Evolutionary conservation across 148 eudicot species (phyloP).

Genomic region (Nepenthes gracilis): DNA sequence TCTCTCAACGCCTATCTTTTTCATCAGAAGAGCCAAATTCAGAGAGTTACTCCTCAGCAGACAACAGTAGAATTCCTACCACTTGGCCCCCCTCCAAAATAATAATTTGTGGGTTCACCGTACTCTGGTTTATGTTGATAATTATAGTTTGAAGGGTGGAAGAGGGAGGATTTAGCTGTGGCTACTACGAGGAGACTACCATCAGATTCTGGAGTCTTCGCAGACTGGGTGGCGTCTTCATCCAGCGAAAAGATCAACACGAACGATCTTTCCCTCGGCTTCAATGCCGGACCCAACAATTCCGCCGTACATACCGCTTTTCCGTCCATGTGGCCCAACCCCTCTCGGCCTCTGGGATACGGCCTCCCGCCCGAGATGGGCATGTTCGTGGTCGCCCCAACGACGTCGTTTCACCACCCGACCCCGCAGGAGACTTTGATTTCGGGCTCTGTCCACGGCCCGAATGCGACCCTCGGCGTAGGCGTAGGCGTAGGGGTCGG

Average conservation of each 20-base stretch:
- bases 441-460: slow-evolving; percentile 15
- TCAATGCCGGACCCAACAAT: slow-evolving; percentile 24
- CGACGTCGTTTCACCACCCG: slow-evolving; percentile 32
- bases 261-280: slow-evolving; percentile 45
- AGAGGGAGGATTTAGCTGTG: slow-evolving; percentile 23
- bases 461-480: slow-evolving; percentile 15
- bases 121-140: background rate
- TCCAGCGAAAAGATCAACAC: slow-evolving; percentile 1
- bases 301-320: slow-evolving; percentile 5
- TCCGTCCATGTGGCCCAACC: background rate
- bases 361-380: slow-evolving; percentile 45
- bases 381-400: slow-evolving; percentile 64
- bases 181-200: slow-evolving; percentile 42
- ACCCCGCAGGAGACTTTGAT: slow-evolving; percentile 7
- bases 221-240: slow-evolving; percentile 41
- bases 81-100: too few relatives aligned
- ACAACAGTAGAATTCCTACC: too few relatives aligned
- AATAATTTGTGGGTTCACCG: too few relatives aligned
- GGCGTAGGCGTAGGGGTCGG: slow-evolving; percentile 42
- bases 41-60: too few relatives aligned
- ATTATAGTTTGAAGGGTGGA: background rate
- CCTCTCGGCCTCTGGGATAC: slow-evolving; percentile 15
- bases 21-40: too few relatives aligned
- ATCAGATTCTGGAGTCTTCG: slow-evolving; percentile 44
- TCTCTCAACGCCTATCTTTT: too few relatives aligned